Conservation (phyloP, 768 basidiomycete species). For the Chalciporus pseudorubinellus region DNA sequence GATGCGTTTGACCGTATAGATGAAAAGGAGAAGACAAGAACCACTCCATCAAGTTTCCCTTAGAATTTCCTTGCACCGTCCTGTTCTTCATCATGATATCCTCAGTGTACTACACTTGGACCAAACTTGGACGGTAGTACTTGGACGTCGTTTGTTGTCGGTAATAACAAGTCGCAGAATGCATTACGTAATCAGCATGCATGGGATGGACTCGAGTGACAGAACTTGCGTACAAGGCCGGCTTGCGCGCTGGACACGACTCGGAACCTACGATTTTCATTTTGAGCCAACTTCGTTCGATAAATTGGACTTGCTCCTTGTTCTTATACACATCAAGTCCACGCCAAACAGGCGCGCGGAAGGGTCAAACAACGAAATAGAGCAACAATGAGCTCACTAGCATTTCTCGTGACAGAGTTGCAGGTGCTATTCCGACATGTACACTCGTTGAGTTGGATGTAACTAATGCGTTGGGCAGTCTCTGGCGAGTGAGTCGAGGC, state of each 20-base stretch:
- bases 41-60: background rate
- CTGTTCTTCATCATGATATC: background rate
- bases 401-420: conserved; percentile 71
- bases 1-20: conserved; percentile 5
- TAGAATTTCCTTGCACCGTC: background rate
- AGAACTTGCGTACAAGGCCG: too few relatives aligned
- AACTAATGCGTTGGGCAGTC: conserved; percentile 46
- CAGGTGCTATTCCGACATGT: conserved; percentile 42
- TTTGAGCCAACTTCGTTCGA: background rate
- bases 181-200: background rate
- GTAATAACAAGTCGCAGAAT: too few relatives aligned
- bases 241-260: background rate
- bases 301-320: background rate
- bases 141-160: too few relatives aligned
- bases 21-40: background rate
- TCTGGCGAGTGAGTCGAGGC: conserved; percentile 80
- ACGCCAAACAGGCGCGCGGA: background rate
- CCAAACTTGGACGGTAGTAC: too few relatives aligned
- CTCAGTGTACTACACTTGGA: too few relatives aligned
- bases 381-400: conserved; percentile 57
- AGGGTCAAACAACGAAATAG: background rate
- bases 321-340: background rate
- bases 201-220: background rate
- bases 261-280: background rate
- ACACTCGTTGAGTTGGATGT: background rate